Percentiles rank a stretch among this genome's conserved stretches.
Conservation (phyloP, 768 basidiomycete genomes). For the Leccinum olivaceopallidum region DNA sequence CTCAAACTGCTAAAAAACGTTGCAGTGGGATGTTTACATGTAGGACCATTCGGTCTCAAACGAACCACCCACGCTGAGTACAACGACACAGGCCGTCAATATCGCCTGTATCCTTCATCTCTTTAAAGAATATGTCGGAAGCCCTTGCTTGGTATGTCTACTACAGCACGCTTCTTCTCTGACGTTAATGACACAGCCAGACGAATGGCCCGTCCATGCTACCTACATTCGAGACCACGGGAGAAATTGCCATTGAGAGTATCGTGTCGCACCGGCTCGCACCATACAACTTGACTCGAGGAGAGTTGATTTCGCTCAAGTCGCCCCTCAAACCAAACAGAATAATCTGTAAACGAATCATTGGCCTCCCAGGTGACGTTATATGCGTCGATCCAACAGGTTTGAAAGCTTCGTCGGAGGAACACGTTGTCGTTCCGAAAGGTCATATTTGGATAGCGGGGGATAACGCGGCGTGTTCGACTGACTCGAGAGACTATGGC, state of each 20-base stretch:
- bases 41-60: slow-evolving; percentile 12
- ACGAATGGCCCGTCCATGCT: slow-evolving; percentile 80
- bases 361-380: slow-evolving; percentile 88
- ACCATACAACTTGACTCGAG: slow-evolving; percentile 56
- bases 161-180: background rate
- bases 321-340: slow-evolving; percentile 69
- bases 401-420: slow-evolving; percentile 55
- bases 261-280: slow-evolving; percentile 53
- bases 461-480: slow-evolving; percentile 81
- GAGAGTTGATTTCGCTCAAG: slow-evolving; percentile 72
- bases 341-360: slow-evolving; percentile 83
- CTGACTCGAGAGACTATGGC: slow-evolving; percentile 91
- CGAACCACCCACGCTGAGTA: slow-evolving; percentile 3
- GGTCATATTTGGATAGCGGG: slow-evolving; percentile 92
- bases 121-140: slow-evolving; percentile 60
- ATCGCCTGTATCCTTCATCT: slow-evolving; percentile 59
- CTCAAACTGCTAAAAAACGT: slow-evolving; percentile 23
- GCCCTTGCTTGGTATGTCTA: slow-evolving; percentile 49
- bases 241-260: slow-evolving; percentile 67
- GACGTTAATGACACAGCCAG: slow-evolving; percentile 35
- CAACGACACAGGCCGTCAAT: slow-evolving; percentile 51
- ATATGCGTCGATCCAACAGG: slow-evolving; percentile 89
- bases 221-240: slow-evolving; percentile 61
- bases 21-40: slow-evolving; percentile 29
- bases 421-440: slow-evolving; percentile 77